Evolutionary conservation across 768 basidiomycete genomes (phyloP).

Genomic region (Pleurotus platypus): DNA sequence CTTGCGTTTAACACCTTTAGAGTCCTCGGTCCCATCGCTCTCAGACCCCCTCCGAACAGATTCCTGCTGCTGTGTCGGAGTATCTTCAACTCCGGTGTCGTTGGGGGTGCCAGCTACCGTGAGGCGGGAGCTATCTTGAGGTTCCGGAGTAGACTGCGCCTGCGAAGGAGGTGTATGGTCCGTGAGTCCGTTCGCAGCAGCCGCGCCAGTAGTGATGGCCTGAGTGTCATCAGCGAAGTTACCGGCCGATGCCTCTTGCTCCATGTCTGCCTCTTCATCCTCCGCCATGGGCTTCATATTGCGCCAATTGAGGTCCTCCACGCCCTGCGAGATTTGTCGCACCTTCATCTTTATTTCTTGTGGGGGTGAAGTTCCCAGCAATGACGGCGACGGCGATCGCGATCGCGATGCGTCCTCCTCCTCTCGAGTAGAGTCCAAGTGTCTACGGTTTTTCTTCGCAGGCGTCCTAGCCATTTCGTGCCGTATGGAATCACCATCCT

Average conservation of each 20-base stretch:
- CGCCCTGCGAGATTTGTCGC: slow-evolving; percentile 74
- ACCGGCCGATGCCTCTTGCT: slow-evolving; percentile 2
- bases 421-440: slow-evolving; percentile 59
- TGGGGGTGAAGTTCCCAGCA: slow-evolving; percentile 60
- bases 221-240: slow-evolving; percentile 9
- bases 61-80: neutral
- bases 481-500: slow-evolving; percentile 38
- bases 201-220: slow-evolving; percentile 1
- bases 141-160: neutral
- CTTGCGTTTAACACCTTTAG: slow-evolving; percentile 71
- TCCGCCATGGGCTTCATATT: slow-evolving; percentile 34
- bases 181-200: neutral
- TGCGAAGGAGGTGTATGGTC: neutral
- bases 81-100: slow-evolving; percentile 10
- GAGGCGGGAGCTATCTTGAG: neutral
- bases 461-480: slow-evolving; percentile 51
- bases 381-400: slow-evolving; percentile 40
- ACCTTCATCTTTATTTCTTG: slow-evolving; percentile 71
- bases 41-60: slow-evolving; percentile 29
- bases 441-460: slow-evolving; percentile 72
- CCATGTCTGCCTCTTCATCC: slow-evolving; percentile 24
- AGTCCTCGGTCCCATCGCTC: slow-evolving; percentile 44
- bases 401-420: slow-evolving; percentile 50
- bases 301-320: slow-evolving; percentile 75
- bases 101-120: slow-evolving; percentile 9